Evolutionary conservation across 352 stramenopile species (phyloP).

Genomic region (Phytophthora cryptogea): DNA sequence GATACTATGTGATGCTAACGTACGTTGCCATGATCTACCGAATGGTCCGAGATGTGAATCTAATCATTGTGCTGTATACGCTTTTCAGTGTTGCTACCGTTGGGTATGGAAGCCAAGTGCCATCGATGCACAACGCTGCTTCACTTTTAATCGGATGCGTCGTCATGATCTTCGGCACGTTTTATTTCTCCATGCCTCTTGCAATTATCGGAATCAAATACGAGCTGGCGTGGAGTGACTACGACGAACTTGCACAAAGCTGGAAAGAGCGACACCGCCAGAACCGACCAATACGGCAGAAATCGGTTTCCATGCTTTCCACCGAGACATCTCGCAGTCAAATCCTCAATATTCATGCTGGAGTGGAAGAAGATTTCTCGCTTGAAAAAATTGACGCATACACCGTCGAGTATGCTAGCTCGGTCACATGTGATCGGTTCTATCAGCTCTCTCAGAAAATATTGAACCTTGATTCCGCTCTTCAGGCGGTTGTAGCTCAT

Average conservation of each 20-base stretch:
- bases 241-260: conserved; percentile 20
- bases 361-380: conserved; percentile 21
- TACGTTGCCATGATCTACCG: conserved; percentile 16
- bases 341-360: conserved; percentile 6
- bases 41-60: background rate
- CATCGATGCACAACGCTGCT: conserved; percentile 42
- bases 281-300: background rate
- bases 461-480: conserved; percentile 17
- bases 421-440: conserved; percentile 42
- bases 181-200: conserved; percentile 65
- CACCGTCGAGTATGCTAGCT: conserved; percentile 31
- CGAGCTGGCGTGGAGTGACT: conserved; percentile 41
- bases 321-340: conserved; percentile 5
- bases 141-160: conserved; percentile 41
- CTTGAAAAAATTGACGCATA: conserved; percentile 36
- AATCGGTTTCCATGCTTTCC: conserved; percentile 6
- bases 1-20: conserved; percentile 68
- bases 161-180: conserved; percentile 60
- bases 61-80: background rate
- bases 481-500: conserved; percentile 14
- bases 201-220: conserved; percentile 63
- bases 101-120: conserved; percentile 57
- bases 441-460: conserved; percentile 40
- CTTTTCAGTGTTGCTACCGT: conserved; percentile 50
- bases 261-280: background rate